Conservation (phyloP, 495 filamentous ascomycete genomes). For the Penicillium soppii region DNA sequence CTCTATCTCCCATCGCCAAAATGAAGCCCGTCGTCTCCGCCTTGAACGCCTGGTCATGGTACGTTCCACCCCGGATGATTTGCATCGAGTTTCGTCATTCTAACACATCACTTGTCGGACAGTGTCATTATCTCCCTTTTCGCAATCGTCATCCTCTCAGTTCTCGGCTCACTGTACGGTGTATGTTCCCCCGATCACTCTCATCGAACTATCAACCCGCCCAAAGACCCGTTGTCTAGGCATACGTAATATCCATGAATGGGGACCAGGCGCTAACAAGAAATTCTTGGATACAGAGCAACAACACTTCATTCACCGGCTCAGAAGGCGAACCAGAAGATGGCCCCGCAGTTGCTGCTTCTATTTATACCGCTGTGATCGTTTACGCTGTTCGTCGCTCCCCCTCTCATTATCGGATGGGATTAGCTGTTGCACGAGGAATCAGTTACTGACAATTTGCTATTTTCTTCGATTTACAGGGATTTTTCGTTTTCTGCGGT, state of each 20-base stretch:
- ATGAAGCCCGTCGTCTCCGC: slow-evolving; percentile 93
- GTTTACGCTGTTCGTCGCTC: slow-evolving; percentile 72
- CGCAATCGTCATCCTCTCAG: slow-evolving; percentile 82
- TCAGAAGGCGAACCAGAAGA: slow-evolving; percentile 70
- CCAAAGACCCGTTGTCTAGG: slow-evolving; percentile 8
- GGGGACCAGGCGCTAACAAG: slow-evolving; percentile 6
- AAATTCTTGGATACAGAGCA: slow-evolving; percentile 40
- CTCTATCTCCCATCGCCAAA: slow-evolving; percentile 30
- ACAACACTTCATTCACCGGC: slow-evolving; percentile 80
- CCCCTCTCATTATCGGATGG: background rate
- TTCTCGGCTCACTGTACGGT: slow-evolving; percentile 77
- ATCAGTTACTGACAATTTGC: slow-evolving; percentile 5
- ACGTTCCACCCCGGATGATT: slow-evolving; percentile 16
- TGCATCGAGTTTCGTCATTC: slow-evolving; percentile 1
- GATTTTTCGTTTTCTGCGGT: slow-evolving; percentile 86
- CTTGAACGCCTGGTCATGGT: slow-evolving; percentile 95
- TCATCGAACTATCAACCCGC: background rate
- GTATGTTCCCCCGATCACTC: slow-evolving; percentile 33
- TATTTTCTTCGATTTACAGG: slow-evolving; percentile 47
- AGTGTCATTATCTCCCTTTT: slow-evolving; percentile 87
- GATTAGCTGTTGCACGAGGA: background rate
- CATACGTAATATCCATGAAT: background rate
- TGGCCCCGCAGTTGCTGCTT: slow-evolving; percentile 72
- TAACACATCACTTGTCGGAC: slow-evolving; percentile 11
- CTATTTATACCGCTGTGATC: slow-evolving; percentile 79